phyloP scores from a whole-genome alignment of 371 early-diverging fungal genomes.

The Synchytrium microbalum region DNA sequence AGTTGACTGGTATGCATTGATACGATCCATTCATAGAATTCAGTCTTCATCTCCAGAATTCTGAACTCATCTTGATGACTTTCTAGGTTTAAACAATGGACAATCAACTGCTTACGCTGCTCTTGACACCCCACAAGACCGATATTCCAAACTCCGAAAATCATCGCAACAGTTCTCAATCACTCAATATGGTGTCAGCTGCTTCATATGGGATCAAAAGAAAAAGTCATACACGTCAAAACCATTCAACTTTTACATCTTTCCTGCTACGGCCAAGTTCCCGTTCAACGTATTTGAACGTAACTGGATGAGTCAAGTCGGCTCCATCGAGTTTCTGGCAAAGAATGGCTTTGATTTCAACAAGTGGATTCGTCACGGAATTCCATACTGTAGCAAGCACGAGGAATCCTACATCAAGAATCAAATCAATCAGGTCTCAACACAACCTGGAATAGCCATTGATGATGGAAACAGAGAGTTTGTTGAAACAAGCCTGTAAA shows the following conservation, averaged over 20 bases:
- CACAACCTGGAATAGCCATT: conserved; percentile 47
- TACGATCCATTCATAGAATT: too few relatives aligned
- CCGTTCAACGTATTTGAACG: conserved; percentile 50
- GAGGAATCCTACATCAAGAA: background rate
- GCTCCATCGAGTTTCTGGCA: conserved; percentile 70
- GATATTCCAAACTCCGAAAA: conserved; percentile 54
- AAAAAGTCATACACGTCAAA: conserved; percentile 53
- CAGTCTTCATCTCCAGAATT: too few relatives aligned
- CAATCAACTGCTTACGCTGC: background rate
- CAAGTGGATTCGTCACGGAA: conserved; percentile 48
- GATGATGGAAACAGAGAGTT: conserved; percentile 53
- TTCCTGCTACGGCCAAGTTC: conserved; percentile 57
- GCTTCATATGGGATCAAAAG: conserved; percentile 58
- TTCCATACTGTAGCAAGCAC: background rate
- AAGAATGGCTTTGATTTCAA: conserved; percentile 76
- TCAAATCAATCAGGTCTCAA: background rate
- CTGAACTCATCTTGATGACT: too few relatives aligned
- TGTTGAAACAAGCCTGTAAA: conserved; percentile 40
- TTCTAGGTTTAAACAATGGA: background rate
- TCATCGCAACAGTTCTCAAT: conserved; percentile 54
- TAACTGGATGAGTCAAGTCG: conserved; percentile 56
- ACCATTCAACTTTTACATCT: conserved; percentile 85
- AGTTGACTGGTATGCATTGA: conserved; percentile 59
- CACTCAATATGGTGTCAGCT: conserved; percentile 74
- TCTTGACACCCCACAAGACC: conserved; percentile 48